Evolutionary conservation across 2,329 filamentous ascomycete genomes (phyloP), one percentile per base, ranked within the genome.

Genomic region (Ceratocystiopsis minuta): DNA sequence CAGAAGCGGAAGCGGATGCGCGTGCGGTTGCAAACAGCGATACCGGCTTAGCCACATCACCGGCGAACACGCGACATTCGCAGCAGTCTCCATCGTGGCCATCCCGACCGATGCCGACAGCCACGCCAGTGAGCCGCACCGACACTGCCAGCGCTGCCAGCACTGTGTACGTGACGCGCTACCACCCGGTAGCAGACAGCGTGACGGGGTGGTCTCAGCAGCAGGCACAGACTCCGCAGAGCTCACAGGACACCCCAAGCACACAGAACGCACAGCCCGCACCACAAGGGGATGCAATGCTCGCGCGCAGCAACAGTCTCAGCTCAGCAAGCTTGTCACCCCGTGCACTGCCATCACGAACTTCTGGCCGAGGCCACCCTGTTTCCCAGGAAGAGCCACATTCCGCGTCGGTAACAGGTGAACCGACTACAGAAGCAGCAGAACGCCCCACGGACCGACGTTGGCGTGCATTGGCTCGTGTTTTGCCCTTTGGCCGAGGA

Each of bases 81-180:
- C 38, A 38, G 14, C 67, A 67, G 33, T 68, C 68, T 13, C 66
- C 65, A 0, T 51, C 68, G 12, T 69, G 70, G 75, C 64, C 73
- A 44, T 55, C 69, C 47, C 59, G 72, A n/a, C 72, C 72, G 35
- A 58, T 65, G 6, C 64, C 68, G 33, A 65, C 66, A 31, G 63
- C 64, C 3, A 76, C 72, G 0, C 72, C 73, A 0, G 55, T 75
- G 36, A 78, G 72, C 51, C 63, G 73, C 47, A 72, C 72, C 16
- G 73, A 78, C 45, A 77, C 74, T 2, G 66, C 70, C 16, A 78
- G 73, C 50, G 73, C 71, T 1, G 72, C 72, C 37, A 78, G 73
- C 53, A 78, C 74, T 1, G 67, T 73, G 3, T 79, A 79, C 47
- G 70, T 72, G 7, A 64, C 78, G 33, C 64, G 72, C 41, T 78